phyloP scores from a whole-genome alignment of 2,329 filamentous ascomycete species.

The Alternaria viburni region DNA sequence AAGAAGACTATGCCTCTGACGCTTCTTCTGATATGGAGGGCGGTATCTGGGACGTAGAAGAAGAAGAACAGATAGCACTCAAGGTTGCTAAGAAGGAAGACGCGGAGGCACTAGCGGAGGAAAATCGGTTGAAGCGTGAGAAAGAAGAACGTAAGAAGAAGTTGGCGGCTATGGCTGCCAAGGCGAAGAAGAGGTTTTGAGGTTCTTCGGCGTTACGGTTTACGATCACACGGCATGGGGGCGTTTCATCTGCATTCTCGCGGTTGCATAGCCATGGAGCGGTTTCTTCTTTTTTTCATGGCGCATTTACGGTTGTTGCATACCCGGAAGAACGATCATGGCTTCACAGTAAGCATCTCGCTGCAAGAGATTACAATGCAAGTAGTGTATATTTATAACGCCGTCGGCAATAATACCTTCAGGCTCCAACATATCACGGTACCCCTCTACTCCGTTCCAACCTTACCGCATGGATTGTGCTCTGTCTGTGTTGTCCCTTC shows the following conservation, averaged over 20 bases:
- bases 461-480: background rate
- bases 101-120: conserved; percentile 66
- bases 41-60: conserved; percentile 73
- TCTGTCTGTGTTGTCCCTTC: background rate
- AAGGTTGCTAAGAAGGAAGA: conserved; percentile 71
- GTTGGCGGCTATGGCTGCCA: conserved; percentile 37
- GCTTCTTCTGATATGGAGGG: conserved; percentile 81
- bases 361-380: conserved; percentile 16
- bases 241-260: conserved; percentile 33
- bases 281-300: conserved; percentile 26
- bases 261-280: conserved; percentile 43
- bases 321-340: conserved; percentile 21
- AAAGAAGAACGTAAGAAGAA: conserved; percentile 48
- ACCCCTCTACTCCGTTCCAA: background rate
- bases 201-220: conserved; percentile 31
- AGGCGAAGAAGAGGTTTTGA: conserved; percentile 41
- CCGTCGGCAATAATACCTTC: conserved; percentile 8
- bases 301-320: conserved; percentile 29
- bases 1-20: conserved; percentile 69
- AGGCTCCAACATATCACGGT: conserved; percentile 2
- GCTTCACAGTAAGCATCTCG: conserved; percentile 22
- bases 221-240: conserved; percentile 34
- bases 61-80: conserved; percentile 71
- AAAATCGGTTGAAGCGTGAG: conserved; percentile 44
- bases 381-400: conserved; percentile 25